Evolutionary conservation across 2,329 filamentous ascomycete genomes (phyloP).

Genomic region (Helminthosporium solani): DNA sequence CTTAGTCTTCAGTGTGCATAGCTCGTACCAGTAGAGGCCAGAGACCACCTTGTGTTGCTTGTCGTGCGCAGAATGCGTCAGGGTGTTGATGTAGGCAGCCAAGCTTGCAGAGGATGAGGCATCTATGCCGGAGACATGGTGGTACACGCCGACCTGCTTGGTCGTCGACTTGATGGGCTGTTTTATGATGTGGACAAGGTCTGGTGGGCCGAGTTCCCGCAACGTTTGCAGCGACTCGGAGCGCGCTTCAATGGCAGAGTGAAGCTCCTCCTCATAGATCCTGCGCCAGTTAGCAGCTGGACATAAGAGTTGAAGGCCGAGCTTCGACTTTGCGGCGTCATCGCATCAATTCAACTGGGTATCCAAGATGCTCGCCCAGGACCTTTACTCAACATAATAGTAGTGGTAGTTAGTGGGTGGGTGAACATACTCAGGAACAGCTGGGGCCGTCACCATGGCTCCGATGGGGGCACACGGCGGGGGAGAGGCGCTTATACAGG

Average conservation of each 20-base stretch:
- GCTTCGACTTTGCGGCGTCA: too few relatives aligned
- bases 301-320: too few relatives aligned
- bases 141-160: slow-evolving; percentile 82
- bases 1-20: not conserved
- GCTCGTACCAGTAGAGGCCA: slow-evolving; percentile 81
- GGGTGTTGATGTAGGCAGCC: slow-evolving; percentile 96
- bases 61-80: slow-evolving; percentile 85
- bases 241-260: slow-evolving; percentile 88
- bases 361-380: too few relatives aligned
- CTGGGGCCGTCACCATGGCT: slow-evolving; percentile 46
- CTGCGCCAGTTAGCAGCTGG: slow-evolving; percentile 50
- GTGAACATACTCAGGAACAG: slow-evolving; percentile 46
- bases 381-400: too few relatives aligned
- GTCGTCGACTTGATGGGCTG: slow-evolving; percentile 60
- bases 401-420: slow-evolving; percentile 5
- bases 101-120: slow-evolving; percentile 96
- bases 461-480: slow-evolving; percentile 26
- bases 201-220: slow-evolving; percentile 91
- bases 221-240: slow-evolving; percentile 84
- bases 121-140: slow-evolving; percentile 96
- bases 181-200: slow-evolving; percentile 93
- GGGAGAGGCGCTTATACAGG: slow-evolving; percentile 5
- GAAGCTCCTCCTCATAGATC: slow-evolving; percentile 88
- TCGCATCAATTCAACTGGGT: too few relatives aligned
- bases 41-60: slow-evolving; percentile 88